Evolutionary conservation across 805 yeast genomes (phyloP), one percentile per base, ranked within the genome.

Genomic region (Lipomyces spencermartinsiae): DNA sequence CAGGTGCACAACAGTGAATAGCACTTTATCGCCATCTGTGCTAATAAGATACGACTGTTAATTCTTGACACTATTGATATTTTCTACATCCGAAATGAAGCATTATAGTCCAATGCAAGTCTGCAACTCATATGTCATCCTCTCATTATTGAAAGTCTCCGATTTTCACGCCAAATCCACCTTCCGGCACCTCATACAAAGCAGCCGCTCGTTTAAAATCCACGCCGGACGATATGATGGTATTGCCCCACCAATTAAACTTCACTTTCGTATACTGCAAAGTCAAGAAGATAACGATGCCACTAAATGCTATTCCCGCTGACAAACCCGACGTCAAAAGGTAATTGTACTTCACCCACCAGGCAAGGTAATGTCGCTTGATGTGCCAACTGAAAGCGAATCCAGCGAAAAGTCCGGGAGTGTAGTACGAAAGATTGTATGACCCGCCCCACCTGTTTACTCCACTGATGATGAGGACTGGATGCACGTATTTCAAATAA

Each of bases 291-390:
- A 89, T 83, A 34, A 87, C 66, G 61, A 89, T 78, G 1, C 89
- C 84, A 43, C 89, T 83, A 69, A 39, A 39, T 25, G 29, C 29
- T 25, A 25, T 25, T 25, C 29, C 29, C 2, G 29, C 29, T 25
- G 29, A 25, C 29, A 0, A 77, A 1, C 87, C 93, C 34, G 90
- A 86, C 22, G 90, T 84, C 64, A 89, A 78, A 2, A 88, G 83
- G 75, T 87, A 89, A 75, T 88, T 89, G 77, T 89, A 89, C 77
- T 88, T 89, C 53, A 88, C 87, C 93, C 93, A 89, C 93, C 93
- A 89, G 59, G 82, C 79, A 59, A 85, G 80, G 78, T 86, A 87
- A 67, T 81, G 80, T 60, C 85, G 81, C 70, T 85, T 86, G 67
- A 89, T 78, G 73, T 81, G 80, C 77, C 82, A 87, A 79, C 86